Base-by-base conservation (phyloP, 352 stramenopile genomes). In the Aphanomyces invadans region DNA sequence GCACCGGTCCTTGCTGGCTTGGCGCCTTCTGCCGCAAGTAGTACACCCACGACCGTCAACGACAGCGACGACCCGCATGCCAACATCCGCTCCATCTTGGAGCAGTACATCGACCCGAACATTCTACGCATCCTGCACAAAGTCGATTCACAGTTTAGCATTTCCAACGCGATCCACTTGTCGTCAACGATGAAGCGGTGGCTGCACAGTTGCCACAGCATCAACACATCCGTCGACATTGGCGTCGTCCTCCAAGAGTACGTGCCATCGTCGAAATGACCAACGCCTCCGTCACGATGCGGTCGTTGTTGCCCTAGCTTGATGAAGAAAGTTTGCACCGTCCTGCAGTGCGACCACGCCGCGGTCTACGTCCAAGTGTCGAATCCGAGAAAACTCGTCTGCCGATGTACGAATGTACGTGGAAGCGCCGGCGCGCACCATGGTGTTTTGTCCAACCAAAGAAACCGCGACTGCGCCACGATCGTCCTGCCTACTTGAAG, bases 121-220 rank as follows among this genome's bases (percentile, higher is more conserved):
- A 87, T 91, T 69, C 70, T 91, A 28, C 89, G 89, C 25, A 79
- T 91, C 26, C 70, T 91, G 2, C 80, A 89, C 53, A 89, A 91
- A 56, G 80, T 89, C n/a, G 83, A 91, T 68, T 89, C 83, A 36
- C 80, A 91, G 68, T 91, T 91, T 74, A 89, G 79, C 64, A 91
- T 91, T 76, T 84, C 79, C 26, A 89, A 86, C 68, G 83, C 83
- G 26, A 89, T 91, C 68, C 77, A 76, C 11, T 68, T 91, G 9
- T 77, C 80, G 0, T 70, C 71, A 1, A 77, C 81, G 36, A 70
- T 91, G 15, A 91, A 91, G 65, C 87, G 87, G 23, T 91, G 83
- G 83, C 73, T 89, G 28, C 79, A 89, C 25, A 80, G 73, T 38
- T 89, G 80, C 25, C 73, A 84, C 19, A 76, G 83, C 61, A 60